These are phyloP conservation scores for Acorus gramineus DNA, from an alignment of 106 monocot species.

Conservation along the genomic window DNA sequence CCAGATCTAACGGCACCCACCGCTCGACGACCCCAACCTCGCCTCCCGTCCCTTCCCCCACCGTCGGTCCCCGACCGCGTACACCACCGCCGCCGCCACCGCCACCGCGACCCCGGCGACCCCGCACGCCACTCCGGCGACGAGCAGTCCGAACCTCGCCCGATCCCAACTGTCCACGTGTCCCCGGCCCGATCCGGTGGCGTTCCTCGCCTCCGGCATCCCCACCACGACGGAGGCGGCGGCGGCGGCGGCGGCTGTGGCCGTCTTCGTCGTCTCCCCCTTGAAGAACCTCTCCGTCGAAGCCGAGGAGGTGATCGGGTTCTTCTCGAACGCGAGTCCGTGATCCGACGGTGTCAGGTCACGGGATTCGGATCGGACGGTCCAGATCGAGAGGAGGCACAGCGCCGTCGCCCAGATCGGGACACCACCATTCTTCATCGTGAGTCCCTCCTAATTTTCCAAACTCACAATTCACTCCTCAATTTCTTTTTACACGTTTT, in stretches of 20 bases:
- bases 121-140: conserved; percentile 1
- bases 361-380: not conserved
- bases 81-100: not conserved
- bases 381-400: not conserved
- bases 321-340: not conserved
- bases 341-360: not conserved
- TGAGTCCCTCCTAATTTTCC: too few relatives aligned
- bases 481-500: too few relatives aligned
- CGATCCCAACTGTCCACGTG: not conserved
- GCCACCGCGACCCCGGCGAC: not conserved
- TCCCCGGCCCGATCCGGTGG: not conserved
- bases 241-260: too few relatives aligned
- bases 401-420: not conserved
- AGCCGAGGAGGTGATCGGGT: not conserved
- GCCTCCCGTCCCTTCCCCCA: conserved; percentile 4
- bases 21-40: not conserved
- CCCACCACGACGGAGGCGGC: not conserved
- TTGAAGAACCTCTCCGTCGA: not conserved
- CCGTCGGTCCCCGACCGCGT: not conserved
- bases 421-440: too few relatives aligned
- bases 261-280: not conserved
- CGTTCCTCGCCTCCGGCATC: not conserved
- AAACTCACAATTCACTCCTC: too few relatives aligned
- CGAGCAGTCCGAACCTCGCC: not conserved
- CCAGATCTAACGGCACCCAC: too few relatives aligned